These are phyloP conservation scores for Talaromyces sp. DNA, from an alignment of 2,329 filamentous ascomycete species.

Conservation along the genomic window DNA sequence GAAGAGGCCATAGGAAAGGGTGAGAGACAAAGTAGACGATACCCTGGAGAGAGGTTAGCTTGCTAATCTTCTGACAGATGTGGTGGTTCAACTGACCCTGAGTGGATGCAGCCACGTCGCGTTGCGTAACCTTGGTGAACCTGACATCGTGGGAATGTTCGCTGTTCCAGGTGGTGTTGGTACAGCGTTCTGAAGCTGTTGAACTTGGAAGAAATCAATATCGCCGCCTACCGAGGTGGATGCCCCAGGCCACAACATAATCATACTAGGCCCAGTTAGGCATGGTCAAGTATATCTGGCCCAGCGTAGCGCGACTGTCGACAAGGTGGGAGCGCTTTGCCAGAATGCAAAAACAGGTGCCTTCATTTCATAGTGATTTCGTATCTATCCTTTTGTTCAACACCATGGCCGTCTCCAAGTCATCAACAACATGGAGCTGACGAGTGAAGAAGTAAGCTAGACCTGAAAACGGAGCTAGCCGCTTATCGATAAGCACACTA, in stretches of 20 bases:
- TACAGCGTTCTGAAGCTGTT: background rate
- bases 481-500: slow-evolving; percentile 34
- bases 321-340: background rate
- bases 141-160: background rate
- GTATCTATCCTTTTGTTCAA: no score
- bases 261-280: background rate
- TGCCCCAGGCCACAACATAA: background rate
- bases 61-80: background rate
- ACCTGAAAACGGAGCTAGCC: background rate
- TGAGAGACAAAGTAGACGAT: slow-evolving; percentile 76
- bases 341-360: background rate
- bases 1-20: slow-evolving; percentile 75
- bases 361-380: background rate
- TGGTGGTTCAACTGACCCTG: slow-evolving; percentile 32
- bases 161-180: background rate
- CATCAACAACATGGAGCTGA: no score
- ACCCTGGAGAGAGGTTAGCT: slow-evolving; percentile 50
- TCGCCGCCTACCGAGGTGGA: background rate
- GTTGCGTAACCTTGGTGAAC: slow-evolving; percentile 17
- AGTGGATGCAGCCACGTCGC: slow-evolving; percentile 47
- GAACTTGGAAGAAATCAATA: background rate
- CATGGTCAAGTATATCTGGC: background rate
- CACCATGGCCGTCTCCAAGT: no score
- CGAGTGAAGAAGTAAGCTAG: no score
- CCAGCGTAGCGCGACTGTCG: no score